Percentiles rank a stretch among this genome's conserved stretches.
Evolutionary conservation across 208 protist genomes (phyloP).

Genomic region (Angomonas deanei): DNA sequence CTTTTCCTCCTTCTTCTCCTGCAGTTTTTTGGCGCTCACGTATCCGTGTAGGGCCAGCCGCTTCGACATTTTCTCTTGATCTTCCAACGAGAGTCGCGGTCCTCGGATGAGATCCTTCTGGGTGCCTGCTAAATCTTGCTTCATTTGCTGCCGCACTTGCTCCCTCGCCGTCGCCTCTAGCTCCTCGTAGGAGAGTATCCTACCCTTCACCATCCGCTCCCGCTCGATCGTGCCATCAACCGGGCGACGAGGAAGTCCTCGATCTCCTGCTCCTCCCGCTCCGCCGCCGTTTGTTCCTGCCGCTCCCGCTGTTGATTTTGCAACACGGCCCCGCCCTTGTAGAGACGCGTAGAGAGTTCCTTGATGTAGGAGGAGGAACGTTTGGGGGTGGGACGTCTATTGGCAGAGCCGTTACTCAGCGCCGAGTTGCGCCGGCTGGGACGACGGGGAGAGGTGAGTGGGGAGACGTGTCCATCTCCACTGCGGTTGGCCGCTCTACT

Average conservation of each 20-base stretch:
- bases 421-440: not conserved
- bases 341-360: constrained; percentile 32
- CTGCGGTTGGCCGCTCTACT: not conserved
- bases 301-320: constrained; percentile 15
- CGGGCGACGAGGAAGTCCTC: constrained; percentile 53
- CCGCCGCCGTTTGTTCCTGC: constrained; percentile 9
- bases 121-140: constrained; percentile 17
- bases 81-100: constrained; percentile 19
- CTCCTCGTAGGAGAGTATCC: constrained; percentile 10
- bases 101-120: constrained; percentile 29
- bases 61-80: constrained; percentile 26
- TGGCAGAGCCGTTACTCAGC: not conserved
- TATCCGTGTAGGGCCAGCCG: constrained; percentile 44
- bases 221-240: constrained; percentile 38
- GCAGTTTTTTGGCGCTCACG: constrained; percentile 29
- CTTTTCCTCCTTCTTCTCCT: constrained; percentile 12
- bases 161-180: constrained; percentile 24
- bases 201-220: constrained; percentile 1
- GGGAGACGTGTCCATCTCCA: too few relatives aligned
- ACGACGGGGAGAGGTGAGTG: too few relatives aligned
- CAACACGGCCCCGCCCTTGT: constrained; percentile 23
- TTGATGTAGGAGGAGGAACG: constrained; percentile 2
- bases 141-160: constrained; percentile 30
- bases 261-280: constrained; percentile 32
- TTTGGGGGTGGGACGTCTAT: not conserved